phyloP scores from a whole-genome alignment of 495 filamentous ascomycete genomes.

The Emericellopsis terricola region DNA sequence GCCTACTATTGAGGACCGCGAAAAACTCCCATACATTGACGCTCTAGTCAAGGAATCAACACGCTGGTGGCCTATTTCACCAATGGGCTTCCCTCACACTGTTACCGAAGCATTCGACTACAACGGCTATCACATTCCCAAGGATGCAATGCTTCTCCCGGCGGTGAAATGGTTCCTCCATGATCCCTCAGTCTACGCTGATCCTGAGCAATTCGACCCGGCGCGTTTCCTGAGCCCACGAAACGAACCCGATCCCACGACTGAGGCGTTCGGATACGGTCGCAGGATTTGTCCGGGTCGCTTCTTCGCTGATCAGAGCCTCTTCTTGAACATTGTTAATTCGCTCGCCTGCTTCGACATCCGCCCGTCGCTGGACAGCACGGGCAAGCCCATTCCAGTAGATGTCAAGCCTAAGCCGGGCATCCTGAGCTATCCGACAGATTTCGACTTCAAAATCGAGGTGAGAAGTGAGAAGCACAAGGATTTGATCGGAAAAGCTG shows the following conservation, averaged over 20 bases:
- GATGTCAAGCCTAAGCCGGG: conserved; percentile 12
- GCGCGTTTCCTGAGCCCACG: conserved; percentile 21
- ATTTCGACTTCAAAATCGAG: conserved; percentile 15
- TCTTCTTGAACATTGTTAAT: conserved; percentile 25
- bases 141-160: conserved; percentile 17
- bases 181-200: conserved; percentile 16
- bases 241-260: conserved; percentile 21
- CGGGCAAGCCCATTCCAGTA: conserved; percentile 11
- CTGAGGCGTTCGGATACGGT: conserved; percentile 33
- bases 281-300: conserved; percentile 33
- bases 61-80: conserved; percentile 22
- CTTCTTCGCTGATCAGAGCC: conserved; percentile 24
- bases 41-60: conserved; percentile 27
- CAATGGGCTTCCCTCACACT: conserved; percentile 27
- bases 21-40: conserved; percentile 22
- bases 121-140: conserved; percentile 31
- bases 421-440: conserved; percentile 14
- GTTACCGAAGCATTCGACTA: conserved; percentile 27
- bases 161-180: conserved; percentile 19
- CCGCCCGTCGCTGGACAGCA: conserved; percentile 8
- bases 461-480: conserved; percentile 15
- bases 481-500: conserved; percentile 14
- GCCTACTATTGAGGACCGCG: conserved; percentile 21
- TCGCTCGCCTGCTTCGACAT: conserved; percentile 25
- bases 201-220: conserved; percentile 25